Evolutionary conservation across 2,329 filamentous ascomycete genomes (phyloP), one percentile per base, ranked within the genome.

Genomic region (Keithomyces neogunnii): DNA sequence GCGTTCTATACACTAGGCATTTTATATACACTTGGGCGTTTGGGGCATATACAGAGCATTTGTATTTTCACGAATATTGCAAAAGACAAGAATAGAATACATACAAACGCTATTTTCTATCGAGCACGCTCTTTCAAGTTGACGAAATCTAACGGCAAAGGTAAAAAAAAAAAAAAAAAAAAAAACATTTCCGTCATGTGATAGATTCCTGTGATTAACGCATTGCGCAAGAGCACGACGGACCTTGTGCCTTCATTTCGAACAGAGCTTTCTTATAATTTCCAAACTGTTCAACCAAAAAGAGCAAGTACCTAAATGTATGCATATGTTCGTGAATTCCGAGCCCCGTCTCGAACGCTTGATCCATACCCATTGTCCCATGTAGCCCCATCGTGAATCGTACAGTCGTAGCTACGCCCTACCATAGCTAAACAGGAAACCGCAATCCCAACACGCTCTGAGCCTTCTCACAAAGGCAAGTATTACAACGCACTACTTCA

Each of bases 31-130:
- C 30, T 5, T 40, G n/a, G 47, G 35, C 35, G 35, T 48, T 48
- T 48, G n/a, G 40, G 38, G 47, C 26, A 48, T 48, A n/a, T 48
- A 48, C 19, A 9, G n/a, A 40, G 47, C 47, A 48, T 48, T 40
- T 52, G 38, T 53, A 40, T 35, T 30, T 9, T 48, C 31, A 32
- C 45, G 26, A 30, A 48, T n/a, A 26, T 31, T 4, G 8, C 8
- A 44, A 30, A 40, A 30, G 26, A 29, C 26, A 44, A 30, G 40
- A 44, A 19, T 44, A 44, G 26, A 44, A 44, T 44, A 44, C 40
- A 44, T 30, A 26, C 40, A 30, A 44, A 19, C 28, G 28, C 30
- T 44, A 28, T 30, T 44, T 30, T 44, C 6, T 44, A 44, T 44
- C 40, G 5, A 30, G 11, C 19, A 11, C 26, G 13, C 38, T 40